A percentile compares a stretch with the other conserved stretches of the same genome.
Conservation (phyloP, 306 rosid species). For the Abrus pulchellus region DNA sequence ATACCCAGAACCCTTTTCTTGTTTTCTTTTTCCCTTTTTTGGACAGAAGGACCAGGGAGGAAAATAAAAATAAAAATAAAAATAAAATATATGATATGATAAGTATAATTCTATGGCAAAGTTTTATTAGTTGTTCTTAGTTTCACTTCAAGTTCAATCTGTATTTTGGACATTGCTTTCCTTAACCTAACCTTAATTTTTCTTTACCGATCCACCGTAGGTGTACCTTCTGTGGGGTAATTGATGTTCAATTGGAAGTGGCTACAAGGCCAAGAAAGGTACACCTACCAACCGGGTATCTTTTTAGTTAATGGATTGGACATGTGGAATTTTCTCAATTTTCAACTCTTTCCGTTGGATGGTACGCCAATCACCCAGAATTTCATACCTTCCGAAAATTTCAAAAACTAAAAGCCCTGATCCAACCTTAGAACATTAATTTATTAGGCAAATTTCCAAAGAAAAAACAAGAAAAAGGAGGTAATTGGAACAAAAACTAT, state of each 20-base stretch:
- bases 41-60: neutral
- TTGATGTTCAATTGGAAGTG: neutral
- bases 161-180: neutral
- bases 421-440: slow-evolving; percentile 42
- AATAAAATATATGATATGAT: neutral
- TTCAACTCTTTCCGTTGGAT: slow-evolving; percentile 36
- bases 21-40: neutral
- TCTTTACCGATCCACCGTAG: neutral
- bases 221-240: neutral
- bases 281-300: slow-evolving; percentile 25
- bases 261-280: slow-evolving; percentile 29
- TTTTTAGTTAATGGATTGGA: slow-evolving; percentile 20
- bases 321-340: slow-evolving; percentile 38
- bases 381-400: slow-evolving; percentile 22
- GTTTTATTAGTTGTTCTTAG: neutral
- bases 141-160: slow-evolving; percentile 25
- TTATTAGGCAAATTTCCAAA: slow-evolving; percentile 28
- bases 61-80: neutral
- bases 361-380: slow-evolving; percentile 29
- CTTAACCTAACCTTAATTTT: neutral
- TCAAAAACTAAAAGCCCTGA: slow-evolving; percentile 29
- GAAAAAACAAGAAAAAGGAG: neutral
- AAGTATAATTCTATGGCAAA: neutral
- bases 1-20: slow-evolving; percentile 31
- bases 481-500: neutral